These are phyloP conservation scores for Sclerotiophoma versabilis DNA, from an alignment of 2,329 filamentous ascomycete genomes.

Conservation along the genomic window DNA sequence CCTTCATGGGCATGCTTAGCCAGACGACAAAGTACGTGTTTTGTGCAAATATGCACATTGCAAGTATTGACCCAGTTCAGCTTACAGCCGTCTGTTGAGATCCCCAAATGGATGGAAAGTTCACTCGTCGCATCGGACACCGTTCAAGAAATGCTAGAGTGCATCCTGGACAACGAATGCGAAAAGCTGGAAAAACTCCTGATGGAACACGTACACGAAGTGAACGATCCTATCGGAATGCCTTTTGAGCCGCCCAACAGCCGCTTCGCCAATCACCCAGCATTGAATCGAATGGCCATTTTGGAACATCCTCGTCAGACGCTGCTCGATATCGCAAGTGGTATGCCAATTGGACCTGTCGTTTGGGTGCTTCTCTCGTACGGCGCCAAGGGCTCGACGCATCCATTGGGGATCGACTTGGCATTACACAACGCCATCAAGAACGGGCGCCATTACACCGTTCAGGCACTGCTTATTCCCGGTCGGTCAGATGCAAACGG, in stretches of 20 bases:
- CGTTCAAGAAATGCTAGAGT: constrained; percentile 39
- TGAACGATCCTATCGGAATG: constrained; percentile 42
- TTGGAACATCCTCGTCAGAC: constrained; percentile 43
- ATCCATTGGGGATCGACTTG: constrained; percentile 43
- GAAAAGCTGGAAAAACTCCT: constrained; percentile 37
- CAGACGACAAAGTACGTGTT: constrained; percentile 20
- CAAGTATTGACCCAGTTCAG: constrained; percentile 12
- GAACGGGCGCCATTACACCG: constrained; percentile 40
- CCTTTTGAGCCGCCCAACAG: constrained; percentile 34
- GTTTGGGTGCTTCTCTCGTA: constrained; percentile 39
- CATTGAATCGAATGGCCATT: constrained; percentile 34
- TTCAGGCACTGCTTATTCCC: constrained; percentile 34
- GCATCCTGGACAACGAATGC: constrained; percentile 34
- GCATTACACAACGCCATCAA: constrained; percentile 48
- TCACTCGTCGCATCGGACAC: constrained; percentile 16
- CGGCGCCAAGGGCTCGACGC: constrained; percentile 39
- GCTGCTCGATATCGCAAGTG: constrained; percentile 43
- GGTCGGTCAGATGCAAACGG: constrained; percentile 39
- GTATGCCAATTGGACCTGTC: constrained; percentile 34
- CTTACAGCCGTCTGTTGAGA: constrained; percentile 19
- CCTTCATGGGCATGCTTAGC: constrained; percentile 16
- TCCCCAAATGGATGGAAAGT: constrained; percentile 24
- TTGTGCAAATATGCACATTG: background rate
- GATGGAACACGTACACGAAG: constrained; percentile 28
- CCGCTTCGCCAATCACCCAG: constrained; percentile 37